Evolutionary conservation across 495 filamentous ascomycete genomes (phyloP), one percentile per base, ranked within the genome.

Genomic region (Letharia lupina): DNA sequence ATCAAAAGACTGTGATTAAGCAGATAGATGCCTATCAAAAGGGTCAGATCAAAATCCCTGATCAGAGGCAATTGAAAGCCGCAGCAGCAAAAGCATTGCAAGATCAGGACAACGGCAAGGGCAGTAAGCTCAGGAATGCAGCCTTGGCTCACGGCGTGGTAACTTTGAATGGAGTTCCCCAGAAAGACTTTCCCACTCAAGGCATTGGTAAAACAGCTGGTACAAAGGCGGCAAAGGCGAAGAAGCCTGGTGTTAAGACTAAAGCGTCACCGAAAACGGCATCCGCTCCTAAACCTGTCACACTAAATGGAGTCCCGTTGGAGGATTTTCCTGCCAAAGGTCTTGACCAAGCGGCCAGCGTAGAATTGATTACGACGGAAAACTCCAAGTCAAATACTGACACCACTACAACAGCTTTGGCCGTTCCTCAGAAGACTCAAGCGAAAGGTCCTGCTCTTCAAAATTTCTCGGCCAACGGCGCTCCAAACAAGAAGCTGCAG

Each of bases 21-120:
- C 62, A 68, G 23, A 56, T 70, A 42, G 67, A 69, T 35, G 69
- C 66, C 4, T 66, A 66, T 48, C 67, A 69, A 39, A 66, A 65
- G 37, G 61, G 62, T 45, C 58, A 71, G 39, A 65, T 71, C n/a
- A 67, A 67, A 61, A 50, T 71, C 5, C 71, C 71, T 37, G 62
- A 71, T 57, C 66, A 67, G 16, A 70, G 67, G 33, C 60, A 64
- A 13, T 42, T 70, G 9, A 63, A 64, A 42, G 68, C 64, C 4
- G 57, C 59, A 33, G 68, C 68, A 40, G 56, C 65, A 50, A 64
- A 70, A 23, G 68, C 56, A 23, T 52, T 70, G 31, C 61, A 62
- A 64, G 68, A 70, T 50, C 66, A 63, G 39, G 62, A 63, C 44
- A 60, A 64, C 37, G 65, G 48, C 37, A 56, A 48, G 37, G 64